A percentile compares a stretch with the other conserved stretches of the same genome.
These are phyloP conservation scores for Phytophthora pluvialis DNA, from an alignment of 352 stramenopile genomes.

Conservation along the genomic window DNA sequence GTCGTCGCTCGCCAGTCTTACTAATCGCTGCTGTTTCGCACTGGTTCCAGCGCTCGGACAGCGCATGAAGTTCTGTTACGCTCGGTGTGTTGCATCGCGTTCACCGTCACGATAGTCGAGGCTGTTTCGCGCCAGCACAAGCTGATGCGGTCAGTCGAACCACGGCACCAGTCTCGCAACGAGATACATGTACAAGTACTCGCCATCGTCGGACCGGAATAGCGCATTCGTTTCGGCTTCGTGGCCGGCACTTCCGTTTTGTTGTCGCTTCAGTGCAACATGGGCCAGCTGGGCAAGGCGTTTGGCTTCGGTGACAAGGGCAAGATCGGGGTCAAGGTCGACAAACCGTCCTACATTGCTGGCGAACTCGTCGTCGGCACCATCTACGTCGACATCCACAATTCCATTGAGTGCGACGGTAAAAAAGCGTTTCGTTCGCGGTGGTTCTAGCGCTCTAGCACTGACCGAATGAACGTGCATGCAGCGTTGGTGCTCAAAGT, in stretches of 20 bases:
- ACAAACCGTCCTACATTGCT: conserved; percentile 67
- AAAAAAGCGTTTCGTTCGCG: not conserved
- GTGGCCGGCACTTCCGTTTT: conserved; percentile 13
- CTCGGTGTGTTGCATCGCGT: no score
- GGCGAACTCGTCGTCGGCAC: conserved; percentile 63
- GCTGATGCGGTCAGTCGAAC: no score
- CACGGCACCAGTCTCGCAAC: no score
- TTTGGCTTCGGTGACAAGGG: conserved; percentile 72
- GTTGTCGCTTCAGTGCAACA: conserved; percentile 20
- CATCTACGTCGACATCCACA: conserved; percentile 59
- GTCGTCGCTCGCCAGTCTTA: not conserved
- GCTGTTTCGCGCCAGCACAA: no score
- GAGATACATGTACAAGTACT: not conserved
- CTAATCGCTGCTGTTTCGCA: no score
- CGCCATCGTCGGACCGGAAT: not conserved
- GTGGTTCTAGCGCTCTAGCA: not conserved
- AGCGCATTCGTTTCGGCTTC: not conserved
- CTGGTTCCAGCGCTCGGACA: no score
- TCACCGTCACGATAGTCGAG: no score
- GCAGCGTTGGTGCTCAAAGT: conserved; percentile 71
- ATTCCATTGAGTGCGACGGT: conserved; percentile 73
- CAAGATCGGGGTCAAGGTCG: conserved; percentile 58
- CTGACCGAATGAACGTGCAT: not conserved
- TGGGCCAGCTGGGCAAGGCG: conserved; percentile 57
- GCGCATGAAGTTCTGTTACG: no score